Conservation (phyloP, 1,284 basidiomycete species). For the Fistulinella cinereoalba region DNA sequence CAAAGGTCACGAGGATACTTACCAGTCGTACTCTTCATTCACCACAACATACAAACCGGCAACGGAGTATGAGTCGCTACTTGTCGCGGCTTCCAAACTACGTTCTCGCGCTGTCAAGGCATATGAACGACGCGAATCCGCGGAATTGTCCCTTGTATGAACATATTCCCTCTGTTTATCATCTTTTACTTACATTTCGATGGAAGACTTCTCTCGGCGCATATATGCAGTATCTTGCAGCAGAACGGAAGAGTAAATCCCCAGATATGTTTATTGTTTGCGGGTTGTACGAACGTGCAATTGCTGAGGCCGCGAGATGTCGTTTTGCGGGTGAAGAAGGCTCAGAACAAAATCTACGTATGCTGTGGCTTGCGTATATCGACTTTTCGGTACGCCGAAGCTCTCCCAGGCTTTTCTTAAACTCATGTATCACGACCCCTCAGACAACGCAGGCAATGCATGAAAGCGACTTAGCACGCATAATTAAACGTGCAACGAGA, state of each 20-base stretch:
- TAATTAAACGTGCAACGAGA: slow-evolving; percentile 54
- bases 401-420: neutral
- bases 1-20: slow-evolving; percentile 71
- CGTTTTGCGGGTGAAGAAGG: slow-evolving; percentile 49
- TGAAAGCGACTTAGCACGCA: slow-evolving; percentile 39
- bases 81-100: slow-evolving; percentile 74
- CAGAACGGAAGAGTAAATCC: slow-evolving; percentile 62
- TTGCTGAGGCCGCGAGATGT: slow-evolving; percentile 64
- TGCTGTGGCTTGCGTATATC: slow-evolving; percentile 65
- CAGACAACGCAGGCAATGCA: slow-evolving; percentile 51
- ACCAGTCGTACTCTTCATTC: slow-evolving; percentile 83
- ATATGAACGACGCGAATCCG: slow-evolving; percentile 58
- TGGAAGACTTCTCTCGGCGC: slow-evolving; percentile 51
- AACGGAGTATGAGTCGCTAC: slow-evolving; percentile 69
- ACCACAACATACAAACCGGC: slow-evolving; percentile 75
- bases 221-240: slow-evolving; percentile 61
- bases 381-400: slow-evolving; percentile 47
- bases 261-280: slow-evolving; percentile 62
- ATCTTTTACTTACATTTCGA: neutral
- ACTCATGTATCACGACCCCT: slow-evolving; percentile 4
- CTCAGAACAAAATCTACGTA: slow-evolving; percentile 55
- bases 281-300: slow-evolving; percentile 74
- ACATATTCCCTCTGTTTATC: neutral
- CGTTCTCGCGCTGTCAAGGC: slow-evolving; percentile 58
- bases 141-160: slow-evolving; percentile 57